phyloP scores from a whole-genome alignment of 106 monocot species.

The Xerophyta viscosa region DNA sequence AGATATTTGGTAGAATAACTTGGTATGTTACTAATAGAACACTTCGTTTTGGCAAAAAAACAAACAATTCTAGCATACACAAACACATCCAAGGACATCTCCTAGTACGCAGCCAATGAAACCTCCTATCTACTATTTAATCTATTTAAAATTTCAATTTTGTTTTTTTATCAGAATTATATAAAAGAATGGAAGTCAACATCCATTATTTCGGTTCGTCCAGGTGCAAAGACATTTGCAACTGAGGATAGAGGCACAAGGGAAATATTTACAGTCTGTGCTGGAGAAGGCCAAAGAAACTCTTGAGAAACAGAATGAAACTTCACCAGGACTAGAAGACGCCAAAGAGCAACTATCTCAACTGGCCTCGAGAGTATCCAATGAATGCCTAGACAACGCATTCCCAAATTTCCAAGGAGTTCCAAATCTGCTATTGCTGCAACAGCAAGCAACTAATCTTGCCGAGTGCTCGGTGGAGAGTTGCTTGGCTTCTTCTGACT shows the following conservation, averaged over 20 bases:
- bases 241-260: slow-evolving; percentile 83
- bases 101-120: too few species aligned
- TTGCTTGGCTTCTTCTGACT: slow-evolving; percentile 75
- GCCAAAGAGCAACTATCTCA: slow-evolving; percentile 69
- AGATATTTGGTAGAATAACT: too few species aligned
- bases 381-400: slow-evolving; percentile 29
- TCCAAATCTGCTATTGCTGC: slow-evolving; percentile 14
- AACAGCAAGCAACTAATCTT: slow-evolving; percentile 24
- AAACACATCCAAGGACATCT: too few species aligned
- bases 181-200: too few species aligned
- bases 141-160: too few species aligned
- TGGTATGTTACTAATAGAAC: too few species aligned
- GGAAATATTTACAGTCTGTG: slow-evolving; percentile 85
- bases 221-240: slow-evolving; percentile 91
- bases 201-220: neutral
- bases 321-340: slow-evolving; percentile 42
- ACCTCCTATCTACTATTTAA: too few species aligned
- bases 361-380: slow-evolving; percentile 59
- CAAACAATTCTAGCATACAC: too few species aligned
- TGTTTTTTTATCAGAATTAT: too few species aligned
- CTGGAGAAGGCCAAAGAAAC: slow-evolving; percentile 89
- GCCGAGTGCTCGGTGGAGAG: slow-evolving; percentile 73
- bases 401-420: slow-evolving; percentile 28
- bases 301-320: slow-evolving; percentile 56
- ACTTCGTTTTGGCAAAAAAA: too few species aligned